Conservation (phyloP, 2,329 filamentous ascomycete species). For the Cladosporium sp. region DNA sequence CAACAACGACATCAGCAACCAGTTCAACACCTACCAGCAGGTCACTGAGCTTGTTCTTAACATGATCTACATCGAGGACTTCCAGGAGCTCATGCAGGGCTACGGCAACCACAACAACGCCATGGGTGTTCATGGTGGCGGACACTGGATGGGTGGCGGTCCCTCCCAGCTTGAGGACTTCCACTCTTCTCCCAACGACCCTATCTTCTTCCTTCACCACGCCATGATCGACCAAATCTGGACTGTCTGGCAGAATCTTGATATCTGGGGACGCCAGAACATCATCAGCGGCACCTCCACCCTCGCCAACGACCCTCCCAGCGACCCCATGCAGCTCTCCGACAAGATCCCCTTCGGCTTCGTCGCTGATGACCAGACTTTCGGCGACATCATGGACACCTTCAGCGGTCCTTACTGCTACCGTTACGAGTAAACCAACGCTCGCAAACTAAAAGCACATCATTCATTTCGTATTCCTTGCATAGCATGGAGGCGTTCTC, state of each 20-base stretch:
- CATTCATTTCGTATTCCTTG: constrained; percentile 14
- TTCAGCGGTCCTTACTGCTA: constrained; percentile 23
- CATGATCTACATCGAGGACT: constrained; percentile 22
- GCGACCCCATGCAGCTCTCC: constrained; percentile 45
- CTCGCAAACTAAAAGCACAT: constrained; percentile 1
- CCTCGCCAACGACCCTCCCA: constrained; percentile 45
- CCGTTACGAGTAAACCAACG: constrained; percentile 18
- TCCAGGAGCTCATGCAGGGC: constrained; percentile 18
- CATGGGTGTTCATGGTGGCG: constrained; percentile 43
- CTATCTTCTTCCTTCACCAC: constrained; percentile 50
- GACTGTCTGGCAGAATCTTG: constrained; percentile 50
- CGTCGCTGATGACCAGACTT: constrained; percentile 18
- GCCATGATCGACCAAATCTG: constrained; percentile 48
- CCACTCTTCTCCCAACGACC: constrained; percentile 44
- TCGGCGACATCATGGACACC: constrained; percentile 21
- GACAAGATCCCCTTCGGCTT: constrained; percentile 34
- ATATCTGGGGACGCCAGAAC: constrained; percentile 38
- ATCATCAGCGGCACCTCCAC: constrained; percentile 47
- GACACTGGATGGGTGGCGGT: constrained; percentile 49
- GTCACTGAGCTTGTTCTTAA: constrained; percentile 25
- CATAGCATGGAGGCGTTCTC: constrained; percentile 8
- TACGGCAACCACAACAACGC: constrained; percentile 32
- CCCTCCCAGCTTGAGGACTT: constrained; percentile 24
- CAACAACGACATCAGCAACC: constrained; percentile 24
- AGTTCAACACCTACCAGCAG: constrained; percentile 24